phyloP scores from a whole-genome alignment of 139 green algal species.

The Coelastrella sp. region DNA sequence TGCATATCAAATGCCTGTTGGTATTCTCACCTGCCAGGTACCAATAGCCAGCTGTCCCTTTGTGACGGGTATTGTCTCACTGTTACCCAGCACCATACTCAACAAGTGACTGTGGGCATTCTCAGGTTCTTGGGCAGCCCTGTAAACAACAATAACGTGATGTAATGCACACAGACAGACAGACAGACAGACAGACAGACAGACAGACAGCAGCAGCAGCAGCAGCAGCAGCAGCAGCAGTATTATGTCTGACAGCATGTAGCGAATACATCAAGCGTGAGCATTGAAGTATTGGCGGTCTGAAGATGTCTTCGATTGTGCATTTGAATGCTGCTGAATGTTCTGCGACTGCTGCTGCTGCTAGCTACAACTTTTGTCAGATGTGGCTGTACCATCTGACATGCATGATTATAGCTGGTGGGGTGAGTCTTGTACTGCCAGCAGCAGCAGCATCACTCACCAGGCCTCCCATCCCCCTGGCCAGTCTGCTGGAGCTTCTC shows the following conservation, averaged over 20 bases:
- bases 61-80: slow-evolving; percentile 66
- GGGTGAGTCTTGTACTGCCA: background rate
- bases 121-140: slow-evolving; percentile 74
- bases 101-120: slow-evolving; percentile 88
- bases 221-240: too few relatives aligned
- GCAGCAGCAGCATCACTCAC: background rate
- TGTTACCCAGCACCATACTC: slow-evolving; percentile 78
- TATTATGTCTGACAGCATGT: too few relatives aligned
- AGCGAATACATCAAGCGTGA: too few relatives aligned
- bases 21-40: slow-evolving; percentile 68
- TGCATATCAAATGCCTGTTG: background rate
- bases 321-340: too few relatives aligned
- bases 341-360: background rate
- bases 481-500: slow-evolving; percentile 72
- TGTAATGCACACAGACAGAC: background rate
- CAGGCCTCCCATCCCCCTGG: slow-evolving; percentile 68
- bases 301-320: background rate
- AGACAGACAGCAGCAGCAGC: background rate
- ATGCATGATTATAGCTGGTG: background rate
- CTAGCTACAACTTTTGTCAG: background rate
- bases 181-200: background rate
- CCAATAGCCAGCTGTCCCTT: slow-evolving; percentile 74
- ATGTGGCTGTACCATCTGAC: background rate
- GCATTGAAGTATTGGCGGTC: background rate
- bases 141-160: background rate